Conservation (phyloP, 805 yeast genomes). For the Ogataea nakhonphanomensis region DNA sequence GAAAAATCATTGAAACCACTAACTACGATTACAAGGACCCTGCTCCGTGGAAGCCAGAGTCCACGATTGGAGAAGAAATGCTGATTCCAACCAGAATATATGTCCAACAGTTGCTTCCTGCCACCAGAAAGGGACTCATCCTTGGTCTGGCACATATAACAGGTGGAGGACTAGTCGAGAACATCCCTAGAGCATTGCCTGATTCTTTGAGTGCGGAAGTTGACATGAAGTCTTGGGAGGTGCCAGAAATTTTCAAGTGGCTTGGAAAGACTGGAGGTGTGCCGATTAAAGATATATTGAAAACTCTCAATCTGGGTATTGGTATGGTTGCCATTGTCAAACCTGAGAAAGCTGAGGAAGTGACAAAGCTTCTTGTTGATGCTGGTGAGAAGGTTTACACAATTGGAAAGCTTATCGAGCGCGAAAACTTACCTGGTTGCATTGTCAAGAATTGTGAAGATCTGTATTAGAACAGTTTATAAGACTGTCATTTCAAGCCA, state of each 20-base stretch:
- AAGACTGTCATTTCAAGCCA: constrained; percentile 7
- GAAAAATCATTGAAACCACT: constrained; percentile 81
- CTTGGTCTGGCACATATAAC: constrained; percentile 95
- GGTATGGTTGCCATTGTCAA: constrained; percentile 93
- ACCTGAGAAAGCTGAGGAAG: constrained; percentile 57
- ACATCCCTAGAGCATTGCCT: constrained; percentile 93
- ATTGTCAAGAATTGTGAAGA: constrained; percentile 48
- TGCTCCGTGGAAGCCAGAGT: constrained; percentile 81
- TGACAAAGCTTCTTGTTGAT: constrained; percentile 47
- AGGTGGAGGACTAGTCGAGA: constrained; percentile 97
- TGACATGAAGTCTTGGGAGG: constrained; percentile 76
- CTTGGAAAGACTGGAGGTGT: constrained; percentile 88
- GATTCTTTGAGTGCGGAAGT: constrained; percentile 71
- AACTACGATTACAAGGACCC: constrained; percentile 65
- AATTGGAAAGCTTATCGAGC: constrained; percentile 57
- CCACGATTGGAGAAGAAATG: constrained; percentile 80
- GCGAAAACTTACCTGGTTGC: constrained; percentile 56
- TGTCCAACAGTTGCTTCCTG: constrained; percentile 83
- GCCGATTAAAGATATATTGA: constrained; percentile 77
- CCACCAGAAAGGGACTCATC: constrained; percentile 61
- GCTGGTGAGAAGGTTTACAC: constrained; percentile 74
- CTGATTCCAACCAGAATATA: constrained; percentile 90
- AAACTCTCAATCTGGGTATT: constrained; percentile 93
- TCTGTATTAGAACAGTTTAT: constrained; percentile 31
- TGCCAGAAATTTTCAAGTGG: constrained; percentile 92